A percentile compares a stretch with the other conserved stretches of the same genome.
phyloP scores from a whole-genome alignment of 1,284 basidiomycete genomes.

The Rhodotorula glutinis region DNA sequence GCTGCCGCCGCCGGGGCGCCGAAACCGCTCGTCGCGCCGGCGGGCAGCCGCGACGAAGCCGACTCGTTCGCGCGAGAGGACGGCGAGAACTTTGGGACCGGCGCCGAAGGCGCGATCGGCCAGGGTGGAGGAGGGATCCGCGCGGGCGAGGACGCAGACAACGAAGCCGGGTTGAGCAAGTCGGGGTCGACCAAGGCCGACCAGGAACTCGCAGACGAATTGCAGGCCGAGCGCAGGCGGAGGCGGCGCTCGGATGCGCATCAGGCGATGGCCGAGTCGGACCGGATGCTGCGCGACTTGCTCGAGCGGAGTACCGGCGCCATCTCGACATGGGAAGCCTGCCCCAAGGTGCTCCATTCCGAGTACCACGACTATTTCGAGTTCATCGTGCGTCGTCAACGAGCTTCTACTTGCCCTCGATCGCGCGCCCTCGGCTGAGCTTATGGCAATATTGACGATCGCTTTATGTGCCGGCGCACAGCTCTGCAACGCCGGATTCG shows the following conservation, averaged over 20 bases:
- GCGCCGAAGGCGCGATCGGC: background rate
- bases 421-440: background rate
- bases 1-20: too few species aligned
- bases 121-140: background rate
- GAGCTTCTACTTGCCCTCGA: background rate
- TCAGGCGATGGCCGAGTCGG: too few species aligned
- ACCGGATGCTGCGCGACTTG: too few species aligned
- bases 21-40: background rate
- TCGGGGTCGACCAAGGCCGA: background rate
- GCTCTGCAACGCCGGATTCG: conserved; percentile 37
- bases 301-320: background rate
- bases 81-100: background rate
- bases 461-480: too few species aligned
- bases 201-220: conserved; percentile 3
- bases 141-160: background rate
- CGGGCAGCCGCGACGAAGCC: background rate
- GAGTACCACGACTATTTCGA: conserved; percentile 36
- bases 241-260: background rate
- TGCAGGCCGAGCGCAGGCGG: conserved; percentile 4
- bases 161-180: background rate
- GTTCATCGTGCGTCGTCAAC: conserved; percentile 25
- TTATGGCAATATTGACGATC: too few species aligned
- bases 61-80: conserved; percentile 1
- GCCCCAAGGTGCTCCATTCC: conserved; percentile 20
- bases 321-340: conserved; percentile 32